Conservation (phyloP, 371 early-diverging fungal species). For the Conidiobolus incongruus region DNA sequence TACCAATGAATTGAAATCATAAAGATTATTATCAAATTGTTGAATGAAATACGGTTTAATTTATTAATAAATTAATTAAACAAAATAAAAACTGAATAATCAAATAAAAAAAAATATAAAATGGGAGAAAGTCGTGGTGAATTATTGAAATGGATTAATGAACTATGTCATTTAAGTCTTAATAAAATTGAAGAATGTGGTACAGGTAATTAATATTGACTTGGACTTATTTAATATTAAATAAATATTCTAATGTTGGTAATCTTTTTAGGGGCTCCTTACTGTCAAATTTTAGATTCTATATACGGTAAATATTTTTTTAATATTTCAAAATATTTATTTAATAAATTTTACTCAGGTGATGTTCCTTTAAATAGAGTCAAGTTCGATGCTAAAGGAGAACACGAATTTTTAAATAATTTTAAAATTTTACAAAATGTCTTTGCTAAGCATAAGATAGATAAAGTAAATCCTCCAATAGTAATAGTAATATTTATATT, state of each 20-base stretch:
- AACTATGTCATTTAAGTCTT: constrained; percentile 59
- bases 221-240: not conserved
- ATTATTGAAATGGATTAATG: constrained; percentile 80
- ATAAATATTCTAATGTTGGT: not conserved
- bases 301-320: constrained; percentile 20
- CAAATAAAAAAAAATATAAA: constrained; percentile 5
- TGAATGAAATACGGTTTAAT: too few relatives aligned
- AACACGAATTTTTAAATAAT: constrained; percentile 60
- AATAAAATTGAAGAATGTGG: constrained; percentile 88
- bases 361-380: constrained; percentile 42
- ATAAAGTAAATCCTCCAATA: constrained; percentile 12
- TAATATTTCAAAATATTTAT: not conserved
- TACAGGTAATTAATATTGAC: constrained; percentile 28
- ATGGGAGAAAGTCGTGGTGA: constrained; percentile 73
- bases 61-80: too few relatives aligned
- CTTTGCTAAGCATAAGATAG: constrained; percentile 35
- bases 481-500: not conserved
- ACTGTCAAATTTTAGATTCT: constrained; percentile 64
- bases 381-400: constrained; percentile 54
- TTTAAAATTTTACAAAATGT: constrained; percentile 50
- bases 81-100: too few relatives aligned
- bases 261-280: constrained; percentile 28
- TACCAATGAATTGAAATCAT: too few relatives aligned
- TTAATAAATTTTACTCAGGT: constrained; percentile 10
- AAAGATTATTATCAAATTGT: too few relatives aligned